phyloP scores from a whole-genome alignment of 1,284 basidiomycete genomes.

The Ustilago loliicola region DNA sequence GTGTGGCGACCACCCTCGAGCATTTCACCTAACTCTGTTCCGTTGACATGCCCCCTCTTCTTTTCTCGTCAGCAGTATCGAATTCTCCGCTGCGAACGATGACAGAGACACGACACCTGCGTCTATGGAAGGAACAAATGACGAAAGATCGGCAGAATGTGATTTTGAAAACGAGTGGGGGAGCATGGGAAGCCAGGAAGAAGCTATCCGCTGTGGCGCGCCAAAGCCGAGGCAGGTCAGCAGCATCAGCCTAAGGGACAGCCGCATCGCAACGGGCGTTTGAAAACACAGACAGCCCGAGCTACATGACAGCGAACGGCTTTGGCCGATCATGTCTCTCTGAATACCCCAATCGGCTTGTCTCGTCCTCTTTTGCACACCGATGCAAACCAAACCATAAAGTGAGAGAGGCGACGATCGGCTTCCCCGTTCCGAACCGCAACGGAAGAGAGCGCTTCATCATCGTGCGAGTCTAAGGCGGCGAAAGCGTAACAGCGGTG shows the following conservation, averaged over 20 bases:
- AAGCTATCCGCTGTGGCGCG: conserved; percentile 12
- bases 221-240: conserved; percentile 35
- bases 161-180: conserved; percentile 1
- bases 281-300: conserved; percentile 6
- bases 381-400: background rate
- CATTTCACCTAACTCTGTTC: background rate
- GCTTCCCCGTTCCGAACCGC: conserved; percentile 1
- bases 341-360: conserved; percentile 1
- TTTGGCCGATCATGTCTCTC: conserved; percentile 10
- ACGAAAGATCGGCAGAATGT: background rate
- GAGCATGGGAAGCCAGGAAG: background rate
- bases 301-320: conserved; percentile 1
- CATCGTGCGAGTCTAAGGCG: no score
- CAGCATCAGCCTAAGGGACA: conserved; percentile 3
- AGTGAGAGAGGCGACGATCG: background rate
- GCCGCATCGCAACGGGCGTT: conserved; percentile 6
- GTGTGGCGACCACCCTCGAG: background rate
- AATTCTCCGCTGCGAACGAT: no score
- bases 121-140: no score
- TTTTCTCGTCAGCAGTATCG: no score
- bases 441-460: background rate
- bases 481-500: background rate
- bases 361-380: background rate
- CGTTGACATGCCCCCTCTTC: no score
- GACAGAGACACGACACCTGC: no score